Conservation (phyloP, 1,139 yeast genomes). For the Sporopachydermia cereana region DNA sequence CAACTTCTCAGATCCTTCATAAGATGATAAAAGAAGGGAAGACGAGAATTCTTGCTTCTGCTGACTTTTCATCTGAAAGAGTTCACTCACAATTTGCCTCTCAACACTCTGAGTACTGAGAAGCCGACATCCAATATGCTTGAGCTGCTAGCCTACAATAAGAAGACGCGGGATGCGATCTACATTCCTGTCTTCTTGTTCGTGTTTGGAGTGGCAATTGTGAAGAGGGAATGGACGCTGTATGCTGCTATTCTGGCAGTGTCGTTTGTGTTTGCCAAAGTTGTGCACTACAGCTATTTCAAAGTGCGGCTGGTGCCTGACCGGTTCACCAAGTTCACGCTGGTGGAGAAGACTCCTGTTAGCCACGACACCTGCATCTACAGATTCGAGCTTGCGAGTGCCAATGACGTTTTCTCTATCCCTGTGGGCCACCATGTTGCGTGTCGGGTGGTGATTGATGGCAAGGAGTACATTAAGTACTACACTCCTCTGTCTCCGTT, state of each 20-base stretch:
- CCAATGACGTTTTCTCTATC: constrained; percentile 47
- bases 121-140: no score
- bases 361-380: constrained; percentile 21
- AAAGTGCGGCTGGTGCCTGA: not conserved
- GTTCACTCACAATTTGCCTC: no score
- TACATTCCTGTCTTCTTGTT: constrained; percentile 1
- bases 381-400: constrained; percentile 51
- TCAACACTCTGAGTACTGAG: no score
- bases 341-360: not conserved
- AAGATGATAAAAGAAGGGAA: no score
- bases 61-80: no score
- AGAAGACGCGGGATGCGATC: constrained; percentile 33
- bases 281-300: not conserved
- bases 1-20: no score
- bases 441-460: constrained; percentile 39
- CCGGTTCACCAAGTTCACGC: not conserved
- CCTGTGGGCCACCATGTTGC: constrained; percentile 72
- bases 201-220: not conserved
- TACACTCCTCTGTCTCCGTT: constrained; percentile 66
- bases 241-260: not conserved
- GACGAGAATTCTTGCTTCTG: no score
- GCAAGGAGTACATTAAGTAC: constrained; percentile 37
- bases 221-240: not conserved
- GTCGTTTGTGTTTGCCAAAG: not conserved
- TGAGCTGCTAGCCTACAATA: constrained; percentile 38